Evolutionary conservation across 2,329 filamentous ascomycete species (phyloP), one percentile per base, ranked within the genome.

Genomic region (Fusarium oligoseptatum): DNA sequence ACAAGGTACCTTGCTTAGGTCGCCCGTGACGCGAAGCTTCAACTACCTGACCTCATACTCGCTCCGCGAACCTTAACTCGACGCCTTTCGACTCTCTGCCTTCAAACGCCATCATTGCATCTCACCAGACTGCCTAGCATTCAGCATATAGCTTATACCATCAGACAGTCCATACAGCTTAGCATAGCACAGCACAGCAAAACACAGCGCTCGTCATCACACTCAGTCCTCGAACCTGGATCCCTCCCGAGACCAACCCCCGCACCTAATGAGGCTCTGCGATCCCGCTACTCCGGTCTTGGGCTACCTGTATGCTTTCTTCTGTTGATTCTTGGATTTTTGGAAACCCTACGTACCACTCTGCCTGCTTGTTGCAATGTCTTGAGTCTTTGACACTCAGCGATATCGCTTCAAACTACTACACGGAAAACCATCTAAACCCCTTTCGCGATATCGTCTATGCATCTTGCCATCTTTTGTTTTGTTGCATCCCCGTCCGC

Each of bases 271-370:
- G 48, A 37, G 60, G 48, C 48, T 58, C 41, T 36, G 48, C 69
- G 39, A 41, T 29, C 15, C 36, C 56, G n/a, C 22, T 56, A 14
- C 29, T 27, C 24, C 11, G n/a, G 60, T 43, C 45, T 43, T 37
- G 50, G 34, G 27, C 60, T 41, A 20, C 48, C 52, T 68, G 72
- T 74, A 74, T 75, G 72, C 50, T 22, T 50, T 32, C 64, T 37
- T 45, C 62, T 61, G 3, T 48, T 62, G 36, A n/a, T 58, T 52
- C 9, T 37, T 48, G 22, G 36, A 6, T 32, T 32, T 29, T 24
- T 36, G n/a, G 20, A 27, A 39, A 24, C 14, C 17, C n/a, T 29
- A 24, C 32, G 27, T 17, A 17, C 34, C 24, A 27, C n/a, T 58
- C 36, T n/a, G 15, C 27, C 34, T 60, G 15, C 29, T 29, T 34